Base-by-base conservation (phyloP, 768 basidiomycete genomes). In the Mycena kentingensis region DNA sequence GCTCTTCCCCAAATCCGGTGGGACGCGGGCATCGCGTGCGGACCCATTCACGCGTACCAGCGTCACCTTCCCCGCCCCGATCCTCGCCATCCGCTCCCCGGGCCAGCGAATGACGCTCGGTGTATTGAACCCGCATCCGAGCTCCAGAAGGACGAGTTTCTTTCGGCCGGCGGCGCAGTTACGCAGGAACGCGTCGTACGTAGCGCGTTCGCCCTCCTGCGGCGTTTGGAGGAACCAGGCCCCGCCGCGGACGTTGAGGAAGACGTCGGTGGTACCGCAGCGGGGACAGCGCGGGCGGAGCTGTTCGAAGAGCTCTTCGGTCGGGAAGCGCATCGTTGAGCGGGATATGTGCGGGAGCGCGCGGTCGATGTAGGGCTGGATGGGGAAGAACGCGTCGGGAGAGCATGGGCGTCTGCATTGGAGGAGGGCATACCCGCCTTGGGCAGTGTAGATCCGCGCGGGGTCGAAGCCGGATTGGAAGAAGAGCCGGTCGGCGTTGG, bases 211-310 rank as follows among this genome's bases (percentile, higher is more conserved):
- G 2, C 1, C 39, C 29, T 21, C 31, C 15, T 43, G 49, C 10
- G 49, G 49, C 39, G 49, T 50, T 25, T 50, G 39, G 29, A 50
- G 39, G 24, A 50, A 50, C 49, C 49, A 50, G 29, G 32, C 49
- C 22, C 31, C 49, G 22, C 39, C 48, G 39, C 49, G 49, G 11
- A 42, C 49, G 27, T 50, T 50, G 16, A 50, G 28, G 37, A 49
- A 49, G 21, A 49, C 19, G 25, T 50, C 49, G 29, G 16, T n/a
- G 16, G n/a, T n/a, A n/a, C 28, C 49, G 38, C 49, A 41, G 16
- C 28, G 18, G 4, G 49, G 29, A 26, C 49, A 49, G 39, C 31
- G 39, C 22, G 49, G 49, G 49, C 28, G 39, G 24, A 43, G 29
- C 49, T 28, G 21, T 4, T 28, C 37, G 48, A 27, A 28, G 32